These are phyloP conservation scores for Lichina pygmaea DNA, from an alignment of 495 filamentous ascomycete genomes.

Conservation along the genomic window DNA sequence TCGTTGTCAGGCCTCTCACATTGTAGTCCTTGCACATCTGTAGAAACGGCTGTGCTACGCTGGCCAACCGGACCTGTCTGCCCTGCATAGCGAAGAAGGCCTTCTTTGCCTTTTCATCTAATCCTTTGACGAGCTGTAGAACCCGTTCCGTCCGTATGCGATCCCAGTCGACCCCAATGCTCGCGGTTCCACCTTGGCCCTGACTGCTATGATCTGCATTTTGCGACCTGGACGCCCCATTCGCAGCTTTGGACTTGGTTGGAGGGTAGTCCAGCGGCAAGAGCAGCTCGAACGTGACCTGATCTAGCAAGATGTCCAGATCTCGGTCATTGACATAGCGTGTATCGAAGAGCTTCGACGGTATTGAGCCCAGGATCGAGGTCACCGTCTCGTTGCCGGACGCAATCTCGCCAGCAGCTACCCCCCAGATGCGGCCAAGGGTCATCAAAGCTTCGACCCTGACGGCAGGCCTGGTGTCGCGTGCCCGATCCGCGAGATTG, in stretches of 20 bases:
- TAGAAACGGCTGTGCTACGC: constrained; percentile 42
- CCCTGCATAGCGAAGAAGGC: constrained; percentile 74
- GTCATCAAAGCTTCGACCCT: constrained; percentile 66
- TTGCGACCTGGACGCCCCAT: constrained; percentile 29
- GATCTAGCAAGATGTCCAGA: constrained; percentile 58
- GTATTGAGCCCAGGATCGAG: constrained; percentile 46
- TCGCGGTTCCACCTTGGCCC: constrained; percentile 19
- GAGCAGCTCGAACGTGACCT: constrained; percentile 63
- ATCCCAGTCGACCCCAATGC: constrained; percentile 32
- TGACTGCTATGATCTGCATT: constrained; percentile 22
- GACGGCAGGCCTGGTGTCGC: constrained; percentile 60
- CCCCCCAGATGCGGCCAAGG: constrained; percentile 69
- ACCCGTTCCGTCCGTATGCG: constrained; percentile 67
- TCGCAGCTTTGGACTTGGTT: constrained; percentile 34
- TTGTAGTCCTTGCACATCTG: constrained; percentile 65
- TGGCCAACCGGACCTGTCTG: constrained; percentile 41
- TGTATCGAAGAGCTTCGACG: constrained; percentile 62
- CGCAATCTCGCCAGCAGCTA: constrained; percentile 65
- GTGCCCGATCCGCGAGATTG: constrained; percentile 63
- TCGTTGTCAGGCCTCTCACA: constrained; percentile 13
- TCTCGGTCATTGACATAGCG: constrained; percentile 80
- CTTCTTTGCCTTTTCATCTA: constrained; percentile 54
- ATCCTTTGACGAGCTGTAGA: constrained; percentile 46
- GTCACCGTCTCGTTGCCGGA: constrained; percentile 52
- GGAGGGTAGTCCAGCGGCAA: constrained; percentile 69